Evolutionary conservation across 495 filamentous ascomycete genomes (phyloP), one percentile per base, ranked within the genome.

Genomic region (Neurospora sp.): DNA sequence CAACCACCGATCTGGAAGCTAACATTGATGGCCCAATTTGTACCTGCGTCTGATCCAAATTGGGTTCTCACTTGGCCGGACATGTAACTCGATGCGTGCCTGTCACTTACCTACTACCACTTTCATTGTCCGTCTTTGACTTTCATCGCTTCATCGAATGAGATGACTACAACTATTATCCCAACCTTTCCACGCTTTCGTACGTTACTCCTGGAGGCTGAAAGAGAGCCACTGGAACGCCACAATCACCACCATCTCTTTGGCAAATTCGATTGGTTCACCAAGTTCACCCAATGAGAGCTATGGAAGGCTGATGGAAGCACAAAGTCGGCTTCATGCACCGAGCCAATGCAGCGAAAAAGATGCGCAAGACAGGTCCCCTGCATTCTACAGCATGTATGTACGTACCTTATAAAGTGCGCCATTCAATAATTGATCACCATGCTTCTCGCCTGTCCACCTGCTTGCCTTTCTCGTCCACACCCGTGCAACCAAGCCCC

Each of bases 21-120:
- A 35, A 39, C 39, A 35, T 41, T 11, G 18, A 16, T 65, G 31
- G 31, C 11, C 31, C 40, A 72, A 73, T 74, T 61, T 75, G 75
- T 76, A 73, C 75, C 73, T 75, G 75, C 75, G 27, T 74, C 20
- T 46, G 42, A n/a, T 18, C 74, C 14, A 37, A 65, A 35, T 65
- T 35, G 53, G 22, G 11, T 61, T 16, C 5, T 65, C 53, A 65
- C 9, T n/a, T 44, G 42, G 42, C 16, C 18, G 41, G 41, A 0
- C 42, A n/a, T 18, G 18, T 5, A n/a, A 22, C 42, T 48, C 44
- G 44, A 48, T 44, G 41, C 41, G 16, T 42, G 12, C 39, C 16
- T 41, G 40, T 41, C 39, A 40, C 39, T 31, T 31, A 31, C 27
- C 27, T 31, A 31, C 27, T 31, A 31, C 27, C 27, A 31, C 27